A percentile compares a stretch with the other conserved stretches of the same genome.
phyloP scores from a whole-genome alignment of 2,329 filamentous ascomycete species.

The Arthrobotrys entomopaga region DNA sequence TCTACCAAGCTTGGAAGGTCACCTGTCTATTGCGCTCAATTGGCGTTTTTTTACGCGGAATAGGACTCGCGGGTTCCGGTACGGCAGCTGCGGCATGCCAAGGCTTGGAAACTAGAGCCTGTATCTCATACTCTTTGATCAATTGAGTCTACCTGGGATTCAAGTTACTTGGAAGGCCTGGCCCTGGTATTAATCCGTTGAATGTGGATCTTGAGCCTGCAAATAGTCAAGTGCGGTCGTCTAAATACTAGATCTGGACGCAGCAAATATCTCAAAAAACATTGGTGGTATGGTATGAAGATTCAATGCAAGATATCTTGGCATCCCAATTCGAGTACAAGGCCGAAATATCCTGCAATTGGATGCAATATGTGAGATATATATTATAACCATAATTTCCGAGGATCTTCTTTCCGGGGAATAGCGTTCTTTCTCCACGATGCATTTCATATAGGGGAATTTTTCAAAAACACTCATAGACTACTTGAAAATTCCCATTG shows the following conservation, averaged over 20 bases:
- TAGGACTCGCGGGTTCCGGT: conserved; percentile 48
- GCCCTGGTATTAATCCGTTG: conserved; percentile 54
- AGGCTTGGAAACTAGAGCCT: conserved; percentile 11
- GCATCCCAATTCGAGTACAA: no score
- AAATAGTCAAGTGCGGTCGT: conserved; percentile 16
- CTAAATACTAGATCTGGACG: conserved; percentile 7
- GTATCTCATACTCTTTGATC: conserved; percentile 36
- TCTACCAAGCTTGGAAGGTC: no score
- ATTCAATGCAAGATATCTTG: conserved; percentile 17
- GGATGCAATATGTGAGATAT: conserved; percentile 50
- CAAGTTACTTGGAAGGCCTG: conserved; percentile 13
- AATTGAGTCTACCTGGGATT: conserved; percentile 4
- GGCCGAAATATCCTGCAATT: no score
- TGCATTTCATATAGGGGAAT: conserved; percentile 28
- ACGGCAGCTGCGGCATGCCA: conserved; percentile 37
- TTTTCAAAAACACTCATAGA: conserved; percentile 24
- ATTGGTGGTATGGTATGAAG: not conserved
- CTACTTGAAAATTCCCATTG: conserved; percentile 15
- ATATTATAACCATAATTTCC: conserved; percentile 30
- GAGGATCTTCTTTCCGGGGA: conserved; percentile 40
- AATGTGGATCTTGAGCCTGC: conserved; percentile 33
- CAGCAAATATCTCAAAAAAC: conserved; percentile 1
- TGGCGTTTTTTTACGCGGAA: conserved; percentile 35
- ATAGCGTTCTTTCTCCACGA: conserved; percentile 39
- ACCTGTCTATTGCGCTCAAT: not conserved